Conservation (phyloP, 1,284 basidiomycete genomes). For the Rhodotorula sp. region DNA sequence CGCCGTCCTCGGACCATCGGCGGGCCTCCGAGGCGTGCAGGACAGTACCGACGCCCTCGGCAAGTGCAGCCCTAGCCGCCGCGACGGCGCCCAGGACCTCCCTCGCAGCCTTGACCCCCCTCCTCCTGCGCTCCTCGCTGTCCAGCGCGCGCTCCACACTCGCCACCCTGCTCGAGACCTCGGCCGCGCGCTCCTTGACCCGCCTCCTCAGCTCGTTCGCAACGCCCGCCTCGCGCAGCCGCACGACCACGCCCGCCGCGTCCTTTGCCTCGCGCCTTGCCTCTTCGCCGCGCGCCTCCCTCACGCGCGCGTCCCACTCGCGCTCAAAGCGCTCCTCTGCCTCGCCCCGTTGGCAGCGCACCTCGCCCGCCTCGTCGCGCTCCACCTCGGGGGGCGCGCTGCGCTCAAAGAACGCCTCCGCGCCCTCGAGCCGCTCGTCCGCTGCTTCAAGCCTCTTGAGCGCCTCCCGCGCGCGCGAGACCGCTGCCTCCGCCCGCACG, state of each 20-base stretch:
- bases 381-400: neutral
- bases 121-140: neutral
- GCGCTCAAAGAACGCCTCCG: too few species aligned
- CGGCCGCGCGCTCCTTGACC: slow-evolving; percentile 1
- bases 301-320: too few species aligned
- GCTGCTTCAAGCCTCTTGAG: neutral
- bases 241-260: neutral
- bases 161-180: neutral
- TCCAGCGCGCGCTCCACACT: neutral
- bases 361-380: neutral
- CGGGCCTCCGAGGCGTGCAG: neutral
- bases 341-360: too few species aligned
- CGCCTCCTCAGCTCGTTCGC: neutral
- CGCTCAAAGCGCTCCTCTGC: too few species aligned
- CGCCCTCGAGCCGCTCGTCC: neutral
- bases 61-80: neutral
- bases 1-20: neutral
- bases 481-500: too few species aligned
- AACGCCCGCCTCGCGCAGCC: neutral
- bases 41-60: neutral
- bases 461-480: neutral
- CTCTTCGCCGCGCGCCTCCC: too few species aligned
- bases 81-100: neutral
- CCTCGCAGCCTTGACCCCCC: neutral
- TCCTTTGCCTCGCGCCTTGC: too few species aligned